Base-by-base conservation (phyloP, 257 asterid genomes). In the Fraxinus quadrangulata region DNA sequence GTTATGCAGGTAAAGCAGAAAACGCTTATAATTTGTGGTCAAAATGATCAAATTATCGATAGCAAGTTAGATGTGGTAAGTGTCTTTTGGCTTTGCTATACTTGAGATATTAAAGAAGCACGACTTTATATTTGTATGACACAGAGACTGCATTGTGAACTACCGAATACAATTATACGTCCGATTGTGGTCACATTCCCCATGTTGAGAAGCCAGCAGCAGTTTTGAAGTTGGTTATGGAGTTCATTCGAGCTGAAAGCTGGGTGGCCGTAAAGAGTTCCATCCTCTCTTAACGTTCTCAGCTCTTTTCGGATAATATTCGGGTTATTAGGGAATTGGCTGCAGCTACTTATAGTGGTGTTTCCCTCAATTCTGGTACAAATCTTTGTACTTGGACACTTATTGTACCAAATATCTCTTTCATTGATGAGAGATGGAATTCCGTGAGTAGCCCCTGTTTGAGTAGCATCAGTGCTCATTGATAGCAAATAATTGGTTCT, bases 1-100 rank as follows among this genome's bases (percentile, higher is more conserved):
- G 28, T 30, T 73, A 30, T 78, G 73, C 89, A 94, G 99, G 96
- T 95, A 11, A 92, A 84, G 87, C 98, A 90, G 85, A 89, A 89
- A 79, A 86, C 98, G 28, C 96, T 95, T 2, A 83, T 95, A 65
- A 82, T 95, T 83, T 95, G 99, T 97, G 98, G 99, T n/a, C 97
- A 90, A 83, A 83, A 95, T 26, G 98, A 95, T 81, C 90, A 84
- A 84, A 91, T 95, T 76, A 93, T 95, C 19, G 97, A 95, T 87
- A 78, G 78, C 79, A 90, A 88, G 87, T 93, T 90, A 40, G 98
- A 87, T 5, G 91, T 93, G 88, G 99, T 93, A 77, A 74, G 92
- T 85, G 66, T 17, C 28, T 10, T 76, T 81, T 24, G 49, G 12
- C 66, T 65, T 66, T 42, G 10, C 2, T n/a, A 51, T n/a, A 10